Conservation (phyloP, 306 rosid genomes). For the Hippophae gyantsensis region DNA sequence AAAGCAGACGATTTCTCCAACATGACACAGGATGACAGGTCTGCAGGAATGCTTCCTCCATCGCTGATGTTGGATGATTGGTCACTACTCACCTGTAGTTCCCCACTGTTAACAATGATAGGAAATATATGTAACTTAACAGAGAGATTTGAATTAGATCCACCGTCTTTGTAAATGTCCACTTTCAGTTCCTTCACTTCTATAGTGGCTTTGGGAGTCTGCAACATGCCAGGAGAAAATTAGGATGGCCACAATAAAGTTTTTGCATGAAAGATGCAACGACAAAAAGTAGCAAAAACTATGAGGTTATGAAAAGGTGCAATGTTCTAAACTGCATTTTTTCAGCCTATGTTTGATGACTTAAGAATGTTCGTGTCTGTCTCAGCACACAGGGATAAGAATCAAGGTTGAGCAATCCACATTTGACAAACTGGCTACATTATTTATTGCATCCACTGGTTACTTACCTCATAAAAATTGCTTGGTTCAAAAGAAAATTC, state of each 20-base stretch:
- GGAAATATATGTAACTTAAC: slow-evolving; percentile 73
- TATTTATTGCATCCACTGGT: too few relatives aligned
- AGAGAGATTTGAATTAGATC: slow-evolving; percentile 53
- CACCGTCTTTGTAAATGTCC: slow-evolving; percentile 77
- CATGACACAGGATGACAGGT: slow-evolving; percentile 42
- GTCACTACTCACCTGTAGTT: slow-evolving; percentile 59
- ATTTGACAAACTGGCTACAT: neutral
- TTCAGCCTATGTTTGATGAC: neutral
- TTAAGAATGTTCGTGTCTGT: neutral
- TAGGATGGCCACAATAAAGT: slow-evolving; percentile 13
- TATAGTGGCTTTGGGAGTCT: slow-evolving; percentile 70
- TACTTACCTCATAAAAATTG: too few relatives aligned
- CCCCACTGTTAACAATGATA: slow-evolving; percentile 62
- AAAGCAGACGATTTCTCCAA: slow-evolving; percentile 58
- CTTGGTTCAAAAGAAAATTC: too few relatives aligned
- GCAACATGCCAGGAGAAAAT: slow-evolving; percentile 33
- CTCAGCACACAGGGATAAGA: neutral
- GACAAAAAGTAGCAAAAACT: neutral
- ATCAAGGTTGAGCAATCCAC: neutral
- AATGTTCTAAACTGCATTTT: neutral
- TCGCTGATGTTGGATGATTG: slow-evolving; percentile 47
- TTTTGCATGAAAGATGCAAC: slow-evolving; percentile 3
- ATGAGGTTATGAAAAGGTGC: neutral
- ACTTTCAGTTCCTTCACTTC: slow-evolving; percentile 80
- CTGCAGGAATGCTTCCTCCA: slow-evolving; percentile 48